Base-by-base conservation (phyloP, 2,329 filamentous ascomycete genomes). In the Bisporella sp. region DNA sequence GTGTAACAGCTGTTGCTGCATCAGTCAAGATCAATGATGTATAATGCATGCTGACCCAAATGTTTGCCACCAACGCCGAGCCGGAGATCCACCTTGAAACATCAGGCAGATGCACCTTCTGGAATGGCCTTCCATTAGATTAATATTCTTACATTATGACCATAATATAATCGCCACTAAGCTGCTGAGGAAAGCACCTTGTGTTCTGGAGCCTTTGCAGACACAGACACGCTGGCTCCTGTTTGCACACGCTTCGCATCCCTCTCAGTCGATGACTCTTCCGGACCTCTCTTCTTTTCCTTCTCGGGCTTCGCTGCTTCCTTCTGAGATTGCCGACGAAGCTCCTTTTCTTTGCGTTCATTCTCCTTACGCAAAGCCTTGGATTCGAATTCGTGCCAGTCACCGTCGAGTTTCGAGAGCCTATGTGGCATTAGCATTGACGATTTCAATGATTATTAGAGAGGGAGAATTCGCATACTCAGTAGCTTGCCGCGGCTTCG, bases 341-440 rank as follows among this genome's bases (percentile, higher is more conserved):
- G 61, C 46, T 67, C 65, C 56, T 66, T 66, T 53, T 84, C 80
- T 50, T 71, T 69, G 49, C 81, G 80, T 66, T 93, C 89, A 60
- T 90, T 92, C 67, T 96, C 91, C 59, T 93, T 93, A 32, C 93
- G 79, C 30, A 96, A 75, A 12, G 90, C 91, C 71, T 99, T 99
- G 50, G 89, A 95, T 71, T 99, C 93, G 62, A 97, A 96, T 66
- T 99, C 93, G 65, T 99, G 93, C 93, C 93, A 99, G 62, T 99
- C 93, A 28, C 93, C 93, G 60, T 93, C 82, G 31, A 99, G 77
- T 45, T 84, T 74, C 53, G 85, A 82, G 46, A 99, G 78, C 62
- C 87, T 52, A 37, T 33, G 48, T 45, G 42, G 32, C 28, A 41
- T 42, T 33, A 9, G 45, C 12, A 6, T 32, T 32, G 29, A 37